phyloP scores from a whole-genome alignment of 2,329 filamentous ascomycete genomes.

The Pezicula radicicola region DNA sequence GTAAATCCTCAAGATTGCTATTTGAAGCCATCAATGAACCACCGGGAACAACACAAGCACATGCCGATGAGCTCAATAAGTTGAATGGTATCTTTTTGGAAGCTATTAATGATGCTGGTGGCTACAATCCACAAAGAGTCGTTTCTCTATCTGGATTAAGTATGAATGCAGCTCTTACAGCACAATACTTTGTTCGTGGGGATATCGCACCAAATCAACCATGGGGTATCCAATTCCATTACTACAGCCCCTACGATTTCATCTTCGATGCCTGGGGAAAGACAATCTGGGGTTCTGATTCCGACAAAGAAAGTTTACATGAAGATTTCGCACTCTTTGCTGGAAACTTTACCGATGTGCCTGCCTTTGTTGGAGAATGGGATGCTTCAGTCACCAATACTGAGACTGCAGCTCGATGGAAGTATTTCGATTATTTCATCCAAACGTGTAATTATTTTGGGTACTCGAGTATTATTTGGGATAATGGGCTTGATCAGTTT shows the following conservation, averaged over 20 bases:
- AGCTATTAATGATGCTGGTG: slow-evolving; percentile 50
- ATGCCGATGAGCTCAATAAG: slow-evolving; percentile 49
- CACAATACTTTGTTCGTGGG: slow-evolving; percentile 49
- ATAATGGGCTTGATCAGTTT: slow-evolving; percentile 55
- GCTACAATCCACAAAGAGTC: slow-evolving; percentile 51
- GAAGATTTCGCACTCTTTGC: slow-evolving; percentile 48
- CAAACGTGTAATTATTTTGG: slow-evolving; percentile 45
- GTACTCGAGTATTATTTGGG: slow-evolving; percentile 53
- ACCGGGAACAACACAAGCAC: slow-evolving; percentile 45
- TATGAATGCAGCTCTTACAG: slow-evolving; percentile 50
- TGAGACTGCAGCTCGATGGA: slow-evolving; percentile 54
- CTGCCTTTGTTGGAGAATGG: slow-evolving; percentile 57
- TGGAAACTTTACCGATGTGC: slow-evolving; percentile 51
- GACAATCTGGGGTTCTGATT: slow-evolving; percentile 55
- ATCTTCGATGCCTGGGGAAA: slow-evolving; percentile 52
- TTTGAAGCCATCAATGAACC: slow-evolving; percentile 61
- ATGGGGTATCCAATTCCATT: slow-evolving; percentile 60
- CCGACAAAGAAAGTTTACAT: slow-evolving; percentile 46
- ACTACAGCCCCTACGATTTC: slow-evolving; percentile 54
- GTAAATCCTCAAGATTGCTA: slow-evolving; percentile 49
- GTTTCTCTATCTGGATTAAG: slow-evolving; percentile 51
- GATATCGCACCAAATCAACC: slow-evolving; percentile 47
- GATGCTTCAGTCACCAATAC: slow-evolving; percentile 45
- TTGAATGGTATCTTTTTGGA: slow-evolving; percentile 55
- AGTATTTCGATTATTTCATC: slow-evolving; percentile 53